These are phyloP conservation scores for Backusella macrospora DNA, from an alignment of 192 early-diverging fungal species.

Conservation along the genomic window DNA sequence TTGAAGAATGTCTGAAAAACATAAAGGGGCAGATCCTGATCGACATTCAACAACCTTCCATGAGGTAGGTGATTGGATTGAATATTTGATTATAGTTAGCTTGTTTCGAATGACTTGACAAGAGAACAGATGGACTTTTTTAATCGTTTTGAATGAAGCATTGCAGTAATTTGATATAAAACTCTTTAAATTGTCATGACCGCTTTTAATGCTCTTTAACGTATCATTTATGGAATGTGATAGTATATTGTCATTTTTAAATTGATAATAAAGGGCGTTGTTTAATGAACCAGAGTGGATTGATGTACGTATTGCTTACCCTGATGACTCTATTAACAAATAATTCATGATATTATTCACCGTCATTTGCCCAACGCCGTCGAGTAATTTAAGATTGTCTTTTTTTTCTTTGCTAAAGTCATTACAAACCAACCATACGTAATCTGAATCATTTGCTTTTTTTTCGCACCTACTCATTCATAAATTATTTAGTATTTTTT, in stretches of 20 bases:
- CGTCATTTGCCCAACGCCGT: not conserved
- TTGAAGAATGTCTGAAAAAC: too few species aligned
- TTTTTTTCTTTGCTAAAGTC: not conserved
- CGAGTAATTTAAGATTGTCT: not conserved
- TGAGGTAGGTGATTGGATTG: too few species aligned
- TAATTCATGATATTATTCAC: not conserved
- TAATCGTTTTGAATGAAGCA: constrained; percentile 8
- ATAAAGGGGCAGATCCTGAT: too few species aligned
- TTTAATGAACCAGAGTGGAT: too few species aligned
- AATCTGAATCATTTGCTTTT: constrained; percentile 1
- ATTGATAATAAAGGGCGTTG: too few species aligned
- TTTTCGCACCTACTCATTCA: constrained; percentile 4
- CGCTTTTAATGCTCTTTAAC: not conserved
- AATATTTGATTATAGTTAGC: too few species aligned
- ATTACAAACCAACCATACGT: constrained; percentile 2
- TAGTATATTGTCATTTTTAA: not conserved
- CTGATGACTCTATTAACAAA: constrained; percentile 7
- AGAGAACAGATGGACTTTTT: constrained; percentile 1
- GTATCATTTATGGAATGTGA: constrained; percentile 9
- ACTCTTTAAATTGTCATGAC: constrained; percentile 4
- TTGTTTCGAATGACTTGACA: not conserved
- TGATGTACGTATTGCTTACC: not conserved
- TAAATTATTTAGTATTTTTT: too few species aligned
- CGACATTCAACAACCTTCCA: too few species aligned
- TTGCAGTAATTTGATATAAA: constrained; percentile 9